Conservation (phyloP, 23 red algal species). For the Cyanidiococcus yangmingshanensis region DNA sequence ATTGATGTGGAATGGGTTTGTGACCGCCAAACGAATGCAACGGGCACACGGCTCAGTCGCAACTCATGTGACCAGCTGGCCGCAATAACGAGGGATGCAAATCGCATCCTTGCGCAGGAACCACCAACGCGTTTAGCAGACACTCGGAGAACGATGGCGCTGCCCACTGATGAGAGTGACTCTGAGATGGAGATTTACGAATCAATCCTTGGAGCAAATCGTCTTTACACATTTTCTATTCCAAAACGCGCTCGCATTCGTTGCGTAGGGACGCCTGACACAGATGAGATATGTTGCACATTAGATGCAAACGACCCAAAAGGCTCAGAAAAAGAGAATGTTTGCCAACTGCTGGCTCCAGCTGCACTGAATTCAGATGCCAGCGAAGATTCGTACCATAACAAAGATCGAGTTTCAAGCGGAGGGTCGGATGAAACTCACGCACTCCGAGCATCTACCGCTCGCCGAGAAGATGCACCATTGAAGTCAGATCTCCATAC, state of each 20-base stretch:
- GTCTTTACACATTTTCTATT: slow-evolving; percentile 1
- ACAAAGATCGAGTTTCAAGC: background rate
- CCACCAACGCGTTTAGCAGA: too few species aligned
- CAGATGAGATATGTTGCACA: background rate
- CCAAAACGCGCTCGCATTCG: background rate
- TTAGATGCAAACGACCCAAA: background rate
- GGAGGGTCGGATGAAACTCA: background rate
- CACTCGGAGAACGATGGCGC: background rate
- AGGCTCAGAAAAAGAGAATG: background rate
- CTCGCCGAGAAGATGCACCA: background rate
- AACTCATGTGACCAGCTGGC: too few species aligned
- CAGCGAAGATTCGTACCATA: too few species aligned
- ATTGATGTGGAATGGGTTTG: background rate
- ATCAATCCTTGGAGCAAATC: background rate
- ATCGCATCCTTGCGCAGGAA: too few species aligned
- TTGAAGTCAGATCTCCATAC: too few species aligned
- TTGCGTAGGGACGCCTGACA: background rate
- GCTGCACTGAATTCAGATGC: background rate
- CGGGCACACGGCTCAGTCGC: too few species aligned
- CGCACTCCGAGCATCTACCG: background rate
- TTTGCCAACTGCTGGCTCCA: background rate
- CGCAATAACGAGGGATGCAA: too few species aligned
- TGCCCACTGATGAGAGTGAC: background rate
- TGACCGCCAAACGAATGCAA: too few species aligned
- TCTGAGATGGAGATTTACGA: background rate